Base-by-base conservation (phyloP, 768 basidiomycete species). In the Guyanaporus albipodus region DNA sequence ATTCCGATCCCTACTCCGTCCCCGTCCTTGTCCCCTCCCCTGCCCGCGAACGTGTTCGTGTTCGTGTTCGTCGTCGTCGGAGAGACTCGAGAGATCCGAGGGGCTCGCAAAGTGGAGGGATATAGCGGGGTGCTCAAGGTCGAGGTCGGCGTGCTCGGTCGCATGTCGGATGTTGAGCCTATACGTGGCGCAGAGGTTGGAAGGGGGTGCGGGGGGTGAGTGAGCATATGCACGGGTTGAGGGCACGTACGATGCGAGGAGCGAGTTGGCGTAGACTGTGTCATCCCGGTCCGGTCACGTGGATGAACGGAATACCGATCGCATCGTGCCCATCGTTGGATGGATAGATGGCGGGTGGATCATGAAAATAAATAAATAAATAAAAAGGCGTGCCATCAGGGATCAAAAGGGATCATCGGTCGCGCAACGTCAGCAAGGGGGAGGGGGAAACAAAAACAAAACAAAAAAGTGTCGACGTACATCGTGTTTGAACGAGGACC, bases 231-330 rank as follows among this genome's bases (percentile, higher is more conserved):
- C n/a, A n/a, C n/a, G n/a, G n/a, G n/a, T n/a, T n/a, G n/a, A n/a
- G 2, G 31, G 19, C n/a, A 50, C 57, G 37, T 18, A 64, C 62
- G 60, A 64, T 43, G 58, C 49, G 22, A 64, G 53, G 32, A 64
- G 54, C 24, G 62, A 65, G 43, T 64, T 64, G 36, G 63, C 60
- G 9, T 64, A 64, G 9, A 64, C 63, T 63, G 37, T 14, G 27
- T 28, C 7, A 11, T 28, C 7, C 7, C 11, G 27, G 27, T 28
- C 7, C 27, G 27, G 6, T 6, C 1, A n/a, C 31, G 31, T 32
- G 31, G 5, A 8, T 2, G n/a, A 15, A 6, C 9, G 31, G 31
- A n/a, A n/a, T 8, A n/a, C n/a, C n/a, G n/a, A n/a, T n/a, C n/a
- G n/a, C n/a, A n/a, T n/a, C n/a, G n/a, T n/a, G n/a, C n/a, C n/a